A percentile compares a stretch with the other conserved stretches of the same genome.
Evolutionary conservation across 257 asterid genomes (phyloP).

Genomic region (Solanum neorickii): DNA sequence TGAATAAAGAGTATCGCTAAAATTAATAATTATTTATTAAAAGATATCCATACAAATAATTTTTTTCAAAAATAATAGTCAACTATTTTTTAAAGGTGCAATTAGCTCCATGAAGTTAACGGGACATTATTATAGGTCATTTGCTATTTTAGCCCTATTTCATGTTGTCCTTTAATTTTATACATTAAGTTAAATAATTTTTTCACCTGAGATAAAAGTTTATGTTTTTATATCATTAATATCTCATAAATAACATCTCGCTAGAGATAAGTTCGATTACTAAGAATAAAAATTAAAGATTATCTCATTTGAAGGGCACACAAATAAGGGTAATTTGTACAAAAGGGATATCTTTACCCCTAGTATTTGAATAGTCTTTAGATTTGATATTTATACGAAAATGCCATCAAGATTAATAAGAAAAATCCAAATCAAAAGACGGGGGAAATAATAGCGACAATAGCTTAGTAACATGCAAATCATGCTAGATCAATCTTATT

Average conservation of each 20-base stretch:
- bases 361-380: background rate
- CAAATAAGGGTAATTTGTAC: background rate
- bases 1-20: too few relatives aligned
- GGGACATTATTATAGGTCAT: background rate
- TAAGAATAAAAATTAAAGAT: background rate
- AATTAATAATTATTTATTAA: too few relatives aligned
- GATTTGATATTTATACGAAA: background rate
- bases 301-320: too few relatives aligned
- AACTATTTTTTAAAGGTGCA: background rate
- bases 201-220: background rate
- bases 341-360: background rate
- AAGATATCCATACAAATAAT: too few relatives aligned
- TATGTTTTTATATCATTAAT: too few relatives aligned
- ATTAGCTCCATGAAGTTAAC: background rate
- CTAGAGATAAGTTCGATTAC: background rate
- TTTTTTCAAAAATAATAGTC: background rate
- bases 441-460: background rate
- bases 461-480: background rate
- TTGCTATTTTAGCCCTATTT: background rate
- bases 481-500: background rate
- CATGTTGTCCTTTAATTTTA: background rate
- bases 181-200: background rate
- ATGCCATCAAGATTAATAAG: background rate
- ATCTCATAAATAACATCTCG: background rate
- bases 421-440: background rate